Evolutionary conservation across 2,329 filamentous ascomycete genomes (phyloP), one percentile per base, ranked within the genome.

Genomic region (Botryosphaeria dothidea): DNA sequence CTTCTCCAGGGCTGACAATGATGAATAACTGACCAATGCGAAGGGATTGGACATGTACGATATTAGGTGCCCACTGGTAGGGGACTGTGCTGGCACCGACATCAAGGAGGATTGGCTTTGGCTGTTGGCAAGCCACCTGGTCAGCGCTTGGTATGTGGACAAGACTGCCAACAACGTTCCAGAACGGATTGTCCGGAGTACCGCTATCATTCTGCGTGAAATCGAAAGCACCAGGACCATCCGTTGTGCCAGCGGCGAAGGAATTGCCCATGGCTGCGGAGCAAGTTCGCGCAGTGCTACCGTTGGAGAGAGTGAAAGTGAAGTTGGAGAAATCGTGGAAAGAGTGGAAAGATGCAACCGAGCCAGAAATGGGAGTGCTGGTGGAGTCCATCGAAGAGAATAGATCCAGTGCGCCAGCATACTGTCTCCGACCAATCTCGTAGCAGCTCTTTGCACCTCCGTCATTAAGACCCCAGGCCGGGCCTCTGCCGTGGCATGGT

Each of bases 211-310:
- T 93, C 74, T 98, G 94, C 1, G 92, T 95, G 75, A 98, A 97
- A 77, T 98, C 94, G 72, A 97, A 96, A 0, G 88, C 88, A 0
- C 94, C 94, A 0, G 94, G 93, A 5, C 94, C 92, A 75, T 98
- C 94, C 0, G 92, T 92, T 0, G 94, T 98, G 11, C 94, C 94
- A 0, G 92, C 94, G 0, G 94, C 94, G 74, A 98, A 98, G 0
- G 91, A 93, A 74, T 95, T 96, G 5, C 94, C 94, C 66, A 98
- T 81, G 0, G 93, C 92, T 0, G 93, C 93, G 3, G 93, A 90
- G 71, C 94, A 98, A 0, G 93, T 96, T 57, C 80, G 83, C 6
- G 88, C 91, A 31, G 79, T 79, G 3, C 86, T 87, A 51, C 91
- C 91, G 69, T 96, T 92, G 0, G 89, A 85, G 1, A 93, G 86